Percentiles rank a stretch among this genome's conserved stretches.
These are phyloP conservation scores for Leishmania martiniquensis DNA, from an alignment of 208 protist species.

Conservation along the genomic window DNA sequence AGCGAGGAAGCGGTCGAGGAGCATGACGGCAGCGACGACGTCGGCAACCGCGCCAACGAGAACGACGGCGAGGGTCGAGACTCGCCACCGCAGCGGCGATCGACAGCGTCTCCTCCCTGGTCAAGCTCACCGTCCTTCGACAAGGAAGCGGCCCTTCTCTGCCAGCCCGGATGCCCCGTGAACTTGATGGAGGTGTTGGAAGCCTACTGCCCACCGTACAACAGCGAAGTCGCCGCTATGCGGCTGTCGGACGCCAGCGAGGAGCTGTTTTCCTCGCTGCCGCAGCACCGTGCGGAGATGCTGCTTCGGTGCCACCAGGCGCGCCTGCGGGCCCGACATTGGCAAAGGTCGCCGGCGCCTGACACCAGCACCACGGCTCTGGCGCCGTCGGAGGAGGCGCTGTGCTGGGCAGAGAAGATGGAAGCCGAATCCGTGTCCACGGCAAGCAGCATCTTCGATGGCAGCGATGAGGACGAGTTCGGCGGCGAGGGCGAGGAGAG, in stretches of 20 bases:
- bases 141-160: slow-evolving; percentile 33
- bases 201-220: slow-evolving; percentile 82
- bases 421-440: slow-evolving; percentile 58
- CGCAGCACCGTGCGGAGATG: slow-evolving; percentile 28
- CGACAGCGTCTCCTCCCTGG: neutral
- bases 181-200: slow-evolving; percentile 85
- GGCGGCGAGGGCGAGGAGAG: neutral
- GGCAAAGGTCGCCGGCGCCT: neutral
- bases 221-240: slow-evolving; percentile 37
- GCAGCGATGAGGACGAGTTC: slow-evolving; percentile 20
- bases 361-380: neutral
- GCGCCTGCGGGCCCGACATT: slow-evolving; percentile 1
- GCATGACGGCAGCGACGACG: neutral
- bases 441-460: slow-evolving; percentile 41
- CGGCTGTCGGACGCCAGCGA: slow-evolving; percentile 20
- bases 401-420: slow-evolving; percentile 32
- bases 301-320: slow-evolving; percentile 19
- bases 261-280: slow-evolving; percentile 19
- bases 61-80: slow-evolving; percentile 2
- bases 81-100: slow-evolving; percentile 2
- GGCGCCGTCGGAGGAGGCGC: neutral
- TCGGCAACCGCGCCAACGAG: neutral
- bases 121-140: neutral
- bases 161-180: slow-evolving; percentile 59
- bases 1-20: slow-evolving; percentile 7